Base-by-base conservation (phyloP, 2,329 filamentous ascomycete species). In the Aureobasidium pullulans region DNA sequence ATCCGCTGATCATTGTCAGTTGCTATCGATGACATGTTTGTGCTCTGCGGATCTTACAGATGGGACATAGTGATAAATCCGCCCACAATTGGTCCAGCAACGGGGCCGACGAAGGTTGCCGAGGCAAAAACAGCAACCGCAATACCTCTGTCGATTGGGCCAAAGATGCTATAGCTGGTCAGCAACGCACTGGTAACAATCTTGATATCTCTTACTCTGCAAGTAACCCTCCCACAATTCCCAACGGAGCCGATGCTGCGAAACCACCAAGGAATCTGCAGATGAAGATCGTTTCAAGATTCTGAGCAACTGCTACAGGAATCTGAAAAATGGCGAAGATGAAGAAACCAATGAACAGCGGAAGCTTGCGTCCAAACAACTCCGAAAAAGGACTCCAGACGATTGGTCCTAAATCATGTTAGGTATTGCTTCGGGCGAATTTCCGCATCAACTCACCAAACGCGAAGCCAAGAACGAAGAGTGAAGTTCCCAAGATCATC, bases 371-470 rank as follows among this genome's bases (percentile, higher is more conserved):
- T 2, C 82, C 82, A 61, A 77, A 81, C 0, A 81, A 71, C 67
- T 88, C 85, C 10, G 79, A 82, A 11, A 87, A 63, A 0, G 85
- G 84, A 0, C 83, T 83, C 61, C 69, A 69, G 23, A 64, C 64
- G 64, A 70, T 68, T 2, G 67, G 67, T 29, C 44, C 44, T 48
- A 8, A 8, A 2, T 53, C 6, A 32, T 32, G 40, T 54, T 34
- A 54, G 37, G 7, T 23, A 67, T 15, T 3, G 5, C 13, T 7
- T 39, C 5, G 6, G 4, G 4, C 9, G 13, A 1, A 39, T 3
- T 5, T 23, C 1, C 5, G n/a, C 19, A n/a, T 9, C 9, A 3
- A 46, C 52, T 46, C 15, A 57, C 64, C 65, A 46, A 64, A 63
- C 6, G 65, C 63, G 31, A 70, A 70, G 4, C 69, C 69, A 8